Evolutionary conservation across 108 stramenopile species (phyloP).

Genomic region (Pseudonitzschia multiseries): DNA sequence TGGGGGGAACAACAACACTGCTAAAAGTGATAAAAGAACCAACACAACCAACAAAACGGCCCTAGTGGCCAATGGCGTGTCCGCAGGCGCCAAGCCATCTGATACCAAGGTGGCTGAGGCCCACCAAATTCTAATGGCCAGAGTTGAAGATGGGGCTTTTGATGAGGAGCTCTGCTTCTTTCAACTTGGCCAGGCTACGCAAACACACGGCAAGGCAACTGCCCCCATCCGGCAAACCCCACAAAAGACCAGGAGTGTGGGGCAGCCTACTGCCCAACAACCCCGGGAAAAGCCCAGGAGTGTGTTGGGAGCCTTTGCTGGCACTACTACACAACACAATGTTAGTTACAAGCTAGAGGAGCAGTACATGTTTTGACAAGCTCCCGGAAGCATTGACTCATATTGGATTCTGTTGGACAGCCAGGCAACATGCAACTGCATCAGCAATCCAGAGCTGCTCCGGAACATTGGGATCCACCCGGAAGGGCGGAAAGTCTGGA

Average conservation of each 20-base stretch:
- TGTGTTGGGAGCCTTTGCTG: too few species aligned
- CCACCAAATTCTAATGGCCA: not conserved
- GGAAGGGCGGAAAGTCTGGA: not conserved
- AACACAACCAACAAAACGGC: not conserved
- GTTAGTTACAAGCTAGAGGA: too few species aligned
- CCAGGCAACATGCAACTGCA: not conserved
- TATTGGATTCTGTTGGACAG: not conserved
- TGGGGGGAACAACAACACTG: not conserved
- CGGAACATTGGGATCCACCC: not conserved
- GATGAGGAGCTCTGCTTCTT: not conserved
- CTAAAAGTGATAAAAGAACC: not conserved
- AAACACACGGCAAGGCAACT: not conserved
- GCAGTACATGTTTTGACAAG: too few species aligned
- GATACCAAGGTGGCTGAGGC: not conserved
- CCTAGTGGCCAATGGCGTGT: not conserved
- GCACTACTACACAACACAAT: too few species aligned
- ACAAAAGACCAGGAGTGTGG: not conserved
- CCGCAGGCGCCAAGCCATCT: too few species aligned
- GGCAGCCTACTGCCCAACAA: too few species aligned
- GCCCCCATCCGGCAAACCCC: not conserved
- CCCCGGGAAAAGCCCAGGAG: too few species aligned
- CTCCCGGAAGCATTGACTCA: not conserved
- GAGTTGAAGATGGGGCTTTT: not conserved
- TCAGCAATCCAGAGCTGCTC: not conserved
- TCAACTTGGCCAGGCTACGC: not conserved